Evolutionary conservation across 768 basidiomycete species (phyloP).

Genomic region (Mycena metata): DNA sequence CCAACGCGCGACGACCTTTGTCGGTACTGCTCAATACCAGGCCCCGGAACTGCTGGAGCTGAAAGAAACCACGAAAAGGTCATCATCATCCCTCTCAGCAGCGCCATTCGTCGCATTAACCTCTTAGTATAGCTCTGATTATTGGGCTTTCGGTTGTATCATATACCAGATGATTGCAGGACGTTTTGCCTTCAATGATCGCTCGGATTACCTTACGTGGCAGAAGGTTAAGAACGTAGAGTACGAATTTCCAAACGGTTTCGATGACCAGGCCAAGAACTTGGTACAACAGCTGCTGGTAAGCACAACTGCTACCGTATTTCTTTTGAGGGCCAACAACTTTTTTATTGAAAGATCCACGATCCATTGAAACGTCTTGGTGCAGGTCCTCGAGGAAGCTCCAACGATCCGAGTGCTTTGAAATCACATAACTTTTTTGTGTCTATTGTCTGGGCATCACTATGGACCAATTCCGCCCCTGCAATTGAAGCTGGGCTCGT

Average conservation of each 20-base stretch:
- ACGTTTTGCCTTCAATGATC: slow-evolving; percentile 90
- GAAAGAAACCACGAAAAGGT: slow-evolving; percentile 85
- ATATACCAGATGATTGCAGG: slow-evolving; percentile 95
- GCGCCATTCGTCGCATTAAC: not conserved
- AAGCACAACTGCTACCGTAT: slow-evolving; percentile 1
- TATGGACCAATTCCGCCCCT: slow-evolving; percentile 71
- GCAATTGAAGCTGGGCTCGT: slow-evolving; percentile 66
- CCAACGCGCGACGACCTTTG: slow-evolving; percentile 48
- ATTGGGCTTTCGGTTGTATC: slow-evolving; percentile 97
- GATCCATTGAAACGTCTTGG: slow-evolving; percentile 67
- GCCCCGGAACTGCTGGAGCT: slow-evolving; percentile 86
- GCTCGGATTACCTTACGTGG: slow-evolving; percentile 95
- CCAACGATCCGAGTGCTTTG: slow-evolving; percentile 58
- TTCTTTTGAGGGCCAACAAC: not conserved
- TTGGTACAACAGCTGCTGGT: slow-evolving; percentile 86
- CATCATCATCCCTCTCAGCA: slow-evolving; percentile 27
- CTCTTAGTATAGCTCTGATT: slow-evolving; percentile 75
- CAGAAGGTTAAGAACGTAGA: slow-evolving; percentile 93
- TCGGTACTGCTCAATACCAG: slow-evolving; percentile 92
- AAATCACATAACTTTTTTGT: slow-evolving; percentile 68
- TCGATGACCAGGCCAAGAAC: slow-evolving; percentile 85
- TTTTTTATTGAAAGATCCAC: slow-evolving; percentile 53
- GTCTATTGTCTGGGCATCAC: slow-evolving; percentile 61
- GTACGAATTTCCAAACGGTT: slow-evolving; percentile 88
- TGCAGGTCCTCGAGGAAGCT: slow-evolving; percentile 55